phyloP scores from a whole-genome alignment of 352 stramenopile species.

The Globisporangium solare region DNA sequence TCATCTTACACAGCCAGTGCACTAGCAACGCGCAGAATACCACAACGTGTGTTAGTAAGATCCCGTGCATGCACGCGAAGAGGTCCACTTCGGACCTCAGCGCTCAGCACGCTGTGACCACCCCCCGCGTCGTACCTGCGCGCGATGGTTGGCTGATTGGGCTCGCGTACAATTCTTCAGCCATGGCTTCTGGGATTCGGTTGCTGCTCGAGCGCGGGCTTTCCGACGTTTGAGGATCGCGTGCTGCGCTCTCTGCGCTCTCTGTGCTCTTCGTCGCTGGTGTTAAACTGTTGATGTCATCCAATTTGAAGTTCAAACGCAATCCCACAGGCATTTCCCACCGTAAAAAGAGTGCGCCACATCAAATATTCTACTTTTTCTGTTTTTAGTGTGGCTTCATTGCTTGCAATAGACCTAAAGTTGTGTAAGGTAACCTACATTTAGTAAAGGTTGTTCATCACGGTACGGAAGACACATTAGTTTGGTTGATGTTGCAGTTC shows the following conservation, averaged over 20 bases:
- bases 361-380: neutral
- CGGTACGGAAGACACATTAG: no score
- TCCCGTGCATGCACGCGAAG: no score
- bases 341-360: neutral
- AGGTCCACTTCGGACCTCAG: no score
- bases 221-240: slow-evolving; percentile 6
- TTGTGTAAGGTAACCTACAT: no score
- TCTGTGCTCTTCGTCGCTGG: neutral
- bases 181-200: slow-evolving; percentile 14
- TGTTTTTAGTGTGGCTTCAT: no score
- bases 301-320: slow-evolving; percentile 9
- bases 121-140: slow-evolving; percentile 25
- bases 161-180: slow-evolving; percentile 50
- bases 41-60: no score
- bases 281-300: slow-evolving; percentile 10
- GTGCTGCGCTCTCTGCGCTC: neutral
- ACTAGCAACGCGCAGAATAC: slow-evolving; percentile 22
- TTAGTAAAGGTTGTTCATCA: no score
- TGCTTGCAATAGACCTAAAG: no score
- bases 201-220: neutral
- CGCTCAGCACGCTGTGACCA: no score
- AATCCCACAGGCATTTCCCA: no score
- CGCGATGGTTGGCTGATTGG: slow-evolving; percentile 61
- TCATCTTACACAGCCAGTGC: slow-evolving; percentile 64
- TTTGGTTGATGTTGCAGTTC: no score